Evolutionary conservation across 768 basidiomycete species (phyloP).

Genomic region (Phylloporus arenicola): DNA sequence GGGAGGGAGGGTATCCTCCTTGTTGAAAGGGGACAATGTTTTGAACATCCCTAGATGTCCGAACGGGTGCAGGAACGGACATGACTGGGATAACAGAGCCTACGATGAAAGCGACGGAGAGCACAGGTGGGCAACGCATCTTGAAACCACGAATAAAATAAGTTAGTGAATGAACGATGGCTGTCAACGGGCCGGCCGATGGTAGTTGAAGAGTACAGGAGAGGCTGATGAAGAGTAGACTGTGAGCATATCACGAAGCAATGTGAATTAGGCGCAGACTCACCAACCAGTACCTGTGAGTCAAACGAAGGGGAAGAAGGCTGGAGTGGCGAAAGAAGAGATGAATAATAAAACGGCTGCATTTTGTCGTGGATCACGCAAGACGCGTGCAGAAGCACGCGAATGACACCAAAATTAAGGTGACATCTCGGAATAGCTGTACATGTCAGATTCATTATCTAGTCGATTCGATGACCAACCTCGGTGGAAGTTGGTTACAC

Average conservation of each 20-base stretch:
- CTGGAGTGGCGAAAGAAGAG: neutral
- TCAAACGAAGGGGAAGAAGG: neutral
- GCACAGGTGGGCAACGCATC: neutral
- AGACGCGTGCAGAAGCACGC: neutral
- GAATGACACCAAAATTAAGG: neutral
- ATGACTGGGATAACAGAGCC: neutral
- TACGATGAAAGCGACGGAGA: neutral
- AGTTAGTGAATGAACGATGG: neutral
- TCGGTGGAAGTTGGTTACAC: neutral
- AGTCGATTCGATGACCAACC: neutral
- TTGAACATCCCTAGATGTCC: neutral
- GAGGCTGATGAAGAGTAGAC: neutral
- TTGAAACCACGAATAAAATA: neutral
- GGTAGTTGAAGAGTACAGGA: neutral
- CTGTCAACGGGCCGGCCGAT: neutral
- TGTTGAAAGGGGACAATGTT: neutral
- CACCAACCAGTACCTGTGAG: slow-evolving; percentile 1
- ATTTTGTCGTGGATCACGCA: neutral
- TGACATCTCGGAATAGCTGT: neutral
- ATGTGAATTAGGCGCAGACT: neutral
- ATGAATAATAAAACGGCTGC: neutral
- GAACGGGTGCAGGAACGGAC: neutral
- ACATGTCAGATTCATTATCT: neutral
- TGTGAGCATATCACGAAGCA: neutral
- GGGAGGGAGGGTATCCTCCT: neutral